A percentile compares a stretch with the other conserved stretches of the same genome.
These are phyloP conservation scores for Mucor saturninus DNA, from an alignment of 371 early-diverging fungal genomes.

Conservation along the genomic window DNA sequence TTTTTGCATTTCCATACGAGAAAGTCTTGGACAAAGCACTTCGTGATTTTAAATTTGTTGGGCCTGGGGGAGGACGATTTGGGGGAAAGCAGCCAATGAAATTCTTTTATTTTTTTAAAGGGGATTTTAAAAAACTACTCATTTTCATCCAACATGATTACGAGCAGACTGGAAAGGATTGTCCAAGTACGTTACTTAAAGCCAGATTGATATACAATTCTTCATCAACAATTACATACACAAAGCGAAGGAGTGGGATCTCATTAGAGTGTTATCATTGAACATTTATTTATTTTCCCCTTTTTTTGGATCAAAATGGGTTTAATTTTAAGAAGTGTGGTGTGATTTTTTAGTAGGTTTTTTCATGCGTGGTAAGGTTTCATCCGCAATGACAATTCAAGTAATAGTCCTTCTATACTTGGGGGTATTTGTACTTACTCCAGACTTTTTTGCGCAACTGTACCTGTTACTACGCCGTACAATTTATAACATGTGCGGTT, in stretches of 20 bases:
- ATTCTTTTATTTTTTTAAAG: not conserved
- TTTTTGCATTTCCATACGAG: not conserved
- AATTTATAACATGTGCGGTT: no score
- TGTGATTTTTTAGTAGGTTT: constrained; percentile 5
- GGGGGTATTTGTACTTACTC: not conserved
- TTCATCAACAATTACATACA: not conserved
- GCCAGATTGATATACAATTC: not conserved
- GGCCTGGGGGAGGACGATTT: constrained; percentile 17
- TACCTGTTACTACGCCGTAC: no score
- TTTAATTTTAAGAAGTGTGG: constrained; percentile 5
- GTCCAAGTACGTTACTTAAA: no score
- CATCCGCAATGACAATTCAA: not conserved
- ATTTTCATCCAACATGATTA: no score
- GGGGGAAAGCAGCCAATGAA: constrained; percentile 17
- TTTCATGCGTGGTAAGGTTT: no score
- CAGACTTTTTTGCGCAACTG: not conserved
- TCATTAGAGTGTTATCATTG: not conserved
- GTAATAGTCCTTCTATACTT: not conserved
- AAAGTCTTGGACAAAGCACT: not conserved
- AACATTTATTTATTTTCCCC: not conserved
- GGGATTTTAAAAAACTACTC: constrained; percentile 1
- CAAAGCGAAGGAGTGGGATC: not conserved
- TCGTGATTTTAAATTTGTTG: constrained; percentile 13
- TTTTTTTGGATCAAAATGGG: constrained; percentile 11
- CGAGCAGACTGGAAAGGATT: no score